Evolutionary conservation across 768 basidiomycete genomes (phyloP).

Genomic region (Suillus hirtellus): DNA sequence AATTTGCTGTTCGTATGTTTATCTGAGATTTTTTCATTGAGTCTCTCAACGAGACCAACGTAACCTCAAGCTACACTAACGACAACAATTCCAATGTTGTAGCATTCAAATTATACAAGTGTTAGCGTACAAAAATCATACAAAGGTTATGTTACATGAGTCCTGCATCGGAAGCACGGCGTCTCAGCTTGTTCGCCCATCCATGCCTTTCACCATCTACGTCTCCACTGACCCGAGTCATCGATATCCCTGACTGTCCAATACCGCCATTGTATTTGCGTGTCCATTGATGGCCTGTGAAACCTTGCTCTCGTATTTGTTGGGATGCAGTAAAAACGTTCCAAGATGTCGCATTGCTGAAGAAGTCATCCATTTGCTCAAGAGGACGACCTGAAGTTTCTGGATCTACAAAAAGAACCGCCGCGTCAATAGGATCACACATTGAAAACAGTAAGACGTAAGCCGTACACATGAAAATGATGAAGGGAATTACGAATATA

Average conservation of each 20-base stretch:
- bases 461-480: conserved; percentile 11
- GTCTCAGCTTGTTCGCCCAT: neutral
- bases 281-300: neutral
- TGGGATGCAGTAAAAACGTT: conserved; percentile 1
- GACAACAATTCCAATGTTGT: neutral
- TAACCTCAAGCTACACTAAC: too few relatives aligned
- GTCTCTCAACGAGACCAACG: too few relatives aligned
- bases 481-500: conserved; percentile 12
- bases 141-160: neutral
- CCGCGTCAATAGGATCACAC: neutral
- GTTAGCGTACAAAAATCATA: neutral
- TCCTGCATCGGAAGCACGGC: neutral
- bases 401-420: conserved; percentile 6
- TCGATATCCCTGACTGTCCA: neutral
- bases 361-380: conserved; percentile 12
- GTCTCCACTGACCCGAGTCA: neutral
- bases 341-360: conserved; percentile 13
- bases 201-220: neutral
- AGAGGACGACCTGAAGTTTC: conserved; percentile 11
- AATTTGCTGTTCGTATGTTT: too few relatives aligned
- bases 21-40: too few relatives aligned
- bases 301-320: neutral
- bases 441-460: neutral
- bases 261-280: neutral
- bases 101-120: neutral